Conservation (phyloP, 2,329 filamentous ascomycete genomes). For the Erysiphe pulchra region DNA sequence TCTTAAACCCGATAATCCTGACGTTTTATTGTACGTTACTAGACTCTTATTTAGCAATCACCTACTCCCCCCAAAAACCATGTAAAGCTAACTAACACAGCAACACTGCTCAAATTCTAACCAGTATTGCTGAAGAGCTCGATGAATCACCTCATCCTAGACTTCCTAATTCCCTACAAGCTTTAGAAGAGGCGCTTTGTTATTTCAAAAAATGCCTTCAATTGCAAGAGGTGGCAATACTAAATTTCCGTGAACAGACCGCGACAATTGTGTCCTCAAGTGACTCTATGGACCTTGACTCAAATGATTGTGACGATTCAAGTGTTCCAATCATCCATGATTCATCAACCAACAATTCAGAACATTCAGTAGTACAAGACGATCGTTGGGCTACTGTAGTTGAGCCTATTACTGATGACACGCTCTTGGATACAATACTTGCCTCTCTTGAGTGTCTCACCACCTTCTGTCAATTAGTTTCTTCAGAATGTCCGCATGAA, state of each 20-base stretch:
- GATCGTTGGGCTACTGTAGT: conserved; percentile 42
- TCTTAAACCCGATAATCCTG: conserved; percentile 34
- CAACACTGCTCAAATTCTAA: conserved; percentile 45
- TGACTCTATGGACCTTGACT: neutral
- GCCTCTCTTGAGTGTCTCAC: conserved; percentile 32
- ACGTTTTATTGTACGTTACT: conserved; percentile 29
- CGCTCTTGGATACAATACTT: conserved; percentile 40
- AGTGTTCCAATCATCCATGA: conserved; percentile 4
- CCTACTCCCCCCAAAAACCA: neutral
- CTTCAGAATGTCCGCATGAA: neutral
- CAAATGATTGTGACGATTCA: conserved; percentile 16
- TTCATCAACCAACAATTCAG: conserved; percentile 5
- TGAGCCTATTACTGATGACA: conserved; percentile 35
- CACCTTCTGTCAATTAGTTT: conserved; percentile 20
- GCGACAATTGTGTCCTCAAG: conserved; percentile 8
- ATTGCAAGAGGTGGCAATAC: conserved; percentile 20
- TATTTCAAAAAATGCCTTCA: conserved; percentile 29
- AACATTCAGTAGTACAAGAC: conserved; percentile 18
- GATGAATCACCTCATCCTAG: conserved; percentile 18
- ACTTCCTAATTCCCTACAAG: conserved; percentile 17
- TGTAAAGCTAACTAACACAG: conserved; percentile 6
- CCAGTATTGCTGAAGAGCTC: conserved; percentile 34
- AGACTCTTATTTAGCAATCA: neutral
- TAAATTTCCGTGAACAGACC: conserved; percentile 1
- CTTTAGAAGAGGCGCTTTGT: conserved; percentile 33